A percentile compares a stretch with the other conserved stretches of the same genome.
Conservation (phyloP, 768 basidiomycete species). For the Tulasnella sp. region DNA sequence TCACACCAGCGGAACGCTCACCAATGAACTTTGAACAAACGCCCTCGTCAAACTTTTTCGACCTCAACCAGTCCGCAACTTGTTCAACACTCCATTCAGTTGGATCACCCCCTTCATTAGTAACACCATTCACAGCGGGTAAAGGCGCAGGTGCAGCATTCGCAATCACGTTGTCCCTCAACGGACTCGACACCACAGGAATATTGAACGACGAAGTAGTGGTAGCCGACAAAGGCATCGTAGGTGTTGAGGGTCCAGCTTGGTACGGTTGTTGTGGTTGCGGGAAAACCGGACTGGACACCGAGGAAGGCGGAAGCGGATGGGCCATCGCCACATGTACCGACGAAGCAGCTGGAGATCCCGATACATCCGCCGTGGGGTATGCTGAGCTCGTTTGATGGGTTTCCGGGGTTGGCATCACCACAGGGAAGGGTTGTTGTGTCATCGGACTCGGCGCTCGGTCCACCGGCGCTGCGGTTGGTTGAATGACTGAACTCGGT, state of each 20-base stretch:
- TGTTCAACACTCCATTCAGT: slow-evolving; percentile 79
- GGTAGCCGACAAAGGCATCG: slow-evolving; percentile 11
- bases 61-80: slow-evolving; percentile 77
- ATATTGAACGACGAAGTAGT: slow-evolving; percentile 6
- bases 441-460: too few relatives aligned
- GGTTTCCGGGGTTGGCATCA: too few relatives aligned
- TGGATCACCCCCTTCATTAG: slow-evolving; percentile 30
- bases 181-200: not conserved
- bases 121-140: not conserved
- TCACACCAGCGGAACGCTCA: slow-evolving; percentile 28
- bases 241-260: not conserved
- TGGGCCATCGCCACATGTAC: too few relatives aligned
- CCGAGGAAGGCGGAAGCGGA: too few relatives aligned
- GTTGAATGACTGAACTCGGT: too few relatives aligned
- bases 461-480: too few relatives aligned
- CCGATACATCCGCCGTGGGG: too few relatives aligned
- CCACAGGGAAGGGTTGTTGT: too few relatives aligned
- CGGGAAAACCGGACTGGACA: too few relatives aligned
- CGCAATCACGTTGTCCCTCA: not conserved
- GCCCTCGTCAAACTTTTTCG: slow-evolving; percentile 70
- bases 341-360: too few relatives aligned
- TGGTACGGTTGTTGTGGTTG: not conserved
- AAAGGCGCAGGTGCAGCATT: not conserved
- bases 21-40: slow-evolving; percentile 80
- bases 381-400: too few relatives aligned